phyloP scores from a whole-genome alignment of 1,284 basidiomycete genomes.

The Malassezia vespertilionis region DNA sequence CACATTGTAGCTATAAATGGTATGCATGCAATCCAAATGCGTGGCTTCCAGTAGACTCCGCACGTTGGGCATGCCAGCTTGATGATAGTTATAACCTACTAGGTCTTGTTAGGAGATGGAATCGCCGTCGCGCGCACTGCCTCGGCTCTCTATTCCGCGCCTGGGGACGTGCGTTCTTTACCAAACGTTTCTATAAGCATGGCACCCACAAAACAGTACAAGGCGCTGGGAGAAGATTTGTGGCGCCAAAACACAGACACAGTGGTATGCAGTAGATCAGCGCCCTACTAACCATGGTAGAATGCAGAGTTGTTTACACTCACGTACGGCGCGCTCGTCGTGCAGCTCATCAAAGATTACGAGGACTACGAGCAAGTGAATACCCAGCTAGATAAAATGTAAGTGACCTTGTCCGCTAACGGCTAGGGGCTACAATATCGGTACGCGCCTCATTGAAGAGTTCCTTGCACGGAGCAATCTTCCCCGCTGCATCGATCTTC shows the following conservation, averaged over 20 bases:
- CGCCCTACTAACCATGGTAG: constrained; percentile 7
- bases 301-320: constrained; percentile 94
- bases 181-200: no score
- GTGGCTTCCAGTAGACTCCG: no score
- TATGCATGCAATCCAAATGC: no score
- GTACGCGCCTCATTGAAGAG: constrained; percentile 89
- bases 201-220: constrained; percentile 36
- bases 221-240: constrained; percentile 39
- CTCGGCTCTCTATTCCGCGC: no score
- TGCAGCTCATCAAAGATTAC: constrained; percentile 97
- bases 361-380: constrained; percentile 83
- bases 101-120: no score
- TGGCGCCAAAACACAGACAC: constrained; percentile 47
- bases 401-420: constrained; percentile 17
- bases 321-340: constrained; percentile 93
- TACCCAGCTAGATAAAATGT: constrained; percentile 59
- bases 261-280: constrained; percentile 40
- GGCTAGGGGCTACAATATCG: constrained; percentile 92
- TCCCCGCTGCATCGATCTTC: constrained; percentile 69
- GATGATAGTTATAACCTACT: no score
- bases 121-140: no score
- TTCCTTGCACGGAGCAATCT: constrained; percentile 72
- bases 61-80: no score
- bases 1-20: no score
- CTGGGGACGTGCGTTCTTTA: no score